Evolutionary conservation across 768 basidiomycete species (phyloP).

Genomic region (Scleroderma bovista): DNA sequence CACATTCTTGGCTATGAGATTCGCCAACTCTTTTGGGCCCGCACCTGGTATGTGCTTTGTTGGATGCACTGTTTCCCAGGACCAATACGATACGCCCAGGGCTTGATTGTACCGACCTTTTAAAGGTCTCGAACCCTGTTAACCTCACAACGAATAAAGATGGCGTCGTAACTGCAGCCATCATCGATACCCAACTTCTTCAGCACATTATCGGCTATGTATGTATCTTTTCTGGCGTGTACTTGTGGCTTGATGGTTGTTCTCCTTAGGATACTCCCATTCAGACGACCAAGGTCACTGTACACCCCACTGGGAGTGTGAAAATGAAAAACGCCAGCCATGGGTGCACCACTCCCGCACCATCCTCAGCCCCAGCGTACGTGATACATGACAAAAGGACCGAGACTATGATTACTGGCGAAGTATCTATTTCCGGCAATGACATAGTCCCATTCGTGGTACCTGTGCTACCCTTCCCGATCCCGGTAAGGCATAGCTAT

Average conservation of each 20-base stretch:
- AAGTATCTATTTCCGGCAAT: too few relatives aligned
- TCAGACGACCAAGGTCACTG: not conserved
- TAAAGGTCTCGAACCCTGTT: conserved; percentile 21
- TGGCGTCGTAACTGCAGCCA: conserved; percentile 21
- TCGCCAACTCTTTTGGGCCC: conserved; percentile 19
- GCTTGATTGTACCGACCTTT: conserved; percentile 15
- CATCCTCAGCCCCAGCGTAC: too few relatives aligned
- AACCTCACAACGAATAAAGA: conserved; percentile 20
- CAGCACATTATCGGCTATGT: conserved; percentile 12
- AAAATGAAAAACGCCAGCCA: not conserved
- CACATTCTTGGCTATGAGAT: conserved; percentile 26
- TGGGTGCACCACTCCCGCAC: not conserved
- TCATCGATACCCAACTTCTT: conserved; percentile 15
- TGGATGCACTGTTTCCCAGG: not conserved
- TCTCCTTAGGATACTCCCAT: not conserved
- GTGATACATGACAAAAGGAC: too few relatives aligned
- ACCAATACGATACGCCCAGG: conserved; percentile 6
- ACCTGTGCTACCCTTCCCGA: too few relatives aligned
- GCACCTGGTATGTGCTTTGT: conserved; percentile 13
- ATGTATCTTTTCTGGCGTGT: not conserved
- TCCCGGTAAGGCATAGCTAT: too few relatives aligned
- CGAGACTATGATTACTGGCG: too few relatives aligned
- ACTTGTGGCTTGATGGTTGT: not conserved
- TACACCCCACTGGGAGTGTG: not conserved
- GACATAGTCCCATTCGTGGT: too few relatives aligned